Conservation (phyloP, 805 yeast genomes). For the Candida golubevii region DNA sequence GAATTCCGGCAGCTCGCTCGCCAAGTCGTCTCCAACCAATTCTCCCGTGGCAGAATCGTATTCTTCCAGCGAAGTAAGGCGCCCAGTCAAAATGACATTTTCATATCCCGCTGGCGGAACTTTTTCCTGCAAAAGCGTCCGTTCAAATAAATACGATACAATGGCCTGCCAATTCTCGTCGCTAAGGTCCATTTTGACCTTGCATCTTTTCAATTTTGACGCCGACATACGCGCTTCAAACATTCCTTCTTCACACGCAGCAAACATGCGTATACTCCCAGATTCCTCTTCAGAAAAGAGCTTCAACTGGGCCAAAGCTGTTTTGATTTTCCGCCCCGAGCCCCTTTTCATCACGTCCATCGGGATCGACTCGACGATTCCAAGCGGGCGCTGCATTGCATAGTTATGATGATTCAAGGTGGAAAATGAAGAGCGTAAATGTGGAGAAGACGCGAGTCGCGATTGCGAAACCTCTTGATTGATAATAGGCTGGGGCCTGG, state of each 20-base stretch:
- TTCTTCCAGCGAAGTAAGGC: slow-evolving; percentile 21
- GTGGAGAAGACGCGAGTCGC: not conserved
- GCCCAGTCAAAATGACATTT: slow-evolving; percentile 16
- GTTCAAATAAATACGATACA: slow-evolving; percentile 17
- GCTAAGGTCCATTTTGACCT: slow-evolving; percentile 8
- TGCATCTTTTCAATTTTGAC: slow-evolving; percentile 7
- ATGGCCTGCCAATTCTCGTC: slow-evolving; percentile 19
- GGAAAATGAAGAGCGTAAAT: not conserved
- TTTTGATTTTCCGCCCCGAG: slow-evolving; percentile 6
- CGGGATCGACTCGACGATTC: slow-evolving; percentile 5
- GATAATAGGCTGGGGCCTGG: too few relatives aligned
- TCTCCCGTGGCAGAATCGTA: slow-evolving; percentile 22
- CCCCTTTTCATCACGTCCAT: slow-evolving; percentile 5
- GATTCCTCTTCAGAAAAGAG: not conserved
- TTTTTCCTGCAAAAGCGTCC: not conserved
- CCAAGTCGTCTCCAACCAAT: slow-evolving; percentile 21
- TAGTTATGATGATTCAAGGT: too few relatives aligned
- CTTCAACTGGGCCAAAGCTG: slow-evolving; percentile 10
- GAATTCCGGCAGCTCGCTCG: slow-evolving; percentile 10
- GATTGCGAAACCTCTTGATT: not conserved
- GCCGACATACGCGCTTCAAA: slow-evolving; percentile 7
- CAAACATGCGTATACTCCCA: slow-evolving; percentile 2
- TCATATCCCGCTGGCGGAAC: slow-evolving; percentile 11
- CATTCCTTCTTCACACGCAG: slow-evolving; percentile 19
- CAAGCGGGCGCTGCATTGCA: too few relatives aligned